These are phyloP conservation scores for Gentiana straminea DNA, from an alignment of 257 asterid genomes.

Conservation along the genomic window DNA sequence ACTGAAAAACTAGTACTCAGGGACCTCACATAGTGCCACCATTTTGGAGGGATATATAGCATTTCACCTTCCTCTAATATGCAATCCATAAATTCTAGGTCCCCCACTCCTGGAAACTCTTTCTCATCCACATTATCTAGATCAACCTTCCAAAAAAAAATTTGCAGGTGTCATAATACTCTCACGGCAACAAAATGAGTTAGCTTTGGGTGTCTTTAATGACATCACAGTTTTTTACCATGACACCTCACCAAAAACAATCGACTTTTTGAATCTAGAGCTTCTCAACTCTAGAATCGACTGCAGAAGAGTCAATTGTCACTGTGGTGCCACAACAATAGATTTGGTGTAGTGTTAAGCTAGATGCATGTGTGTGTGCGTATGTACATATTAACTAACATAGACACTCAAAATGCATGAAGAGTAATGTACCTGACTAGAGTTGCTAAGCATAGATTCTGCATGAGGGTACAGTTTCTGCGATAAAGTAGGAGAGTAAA, in stretches of 20 bases:
- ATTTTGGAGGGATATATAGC: constrained; percentile 96
- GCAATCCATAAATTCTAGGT: constrained; percentile 78
- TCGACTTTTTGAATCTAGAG: too few relatives aligned
- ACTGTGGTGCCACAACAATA: too few relatives aligned
- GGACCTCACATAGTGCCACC: constrained; percentile 98
- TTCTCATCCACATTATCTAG: constrained; percentile 60
- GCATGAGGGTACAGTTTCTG: constrained; percentile 51
- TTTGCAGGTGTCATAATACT: background rate
- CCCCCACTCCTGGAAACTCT: constrained; percentile 53
- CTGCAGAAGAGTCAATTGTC: too few relatives aligned
- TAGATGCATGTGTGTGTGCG: too few relatives aligned
- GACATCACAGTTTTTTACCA: too few relatives aligned
- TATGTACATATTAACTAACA: too few relatives aligned
- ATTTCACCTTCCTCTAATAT: constrained; percentile 94
- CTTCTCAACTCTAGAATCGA: too few relatives aligned
- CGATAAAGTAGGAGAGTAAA: constrained; percentile 55
- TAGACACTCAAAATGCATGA: background rate
- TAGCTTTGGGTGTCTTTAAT: too few relatives aligned
- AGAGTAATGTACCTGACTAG: constrained; percentile 68
- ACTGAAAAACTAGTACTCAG: constrained; percentile 90
- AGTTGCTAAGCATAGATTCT: constrained; percentile 75
- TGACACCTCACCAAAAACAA: too few relatives aligned
- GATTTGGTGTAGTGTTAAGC: too few relatives aligned
- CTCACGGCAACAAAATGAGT: too few relatives aligned
- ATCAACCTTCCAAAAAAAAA: constrained; percentile 62